Evolutionary conservation across 176 grass and related monocot species (phyloP).

Genomic region (Zea luxurians): DNA sequence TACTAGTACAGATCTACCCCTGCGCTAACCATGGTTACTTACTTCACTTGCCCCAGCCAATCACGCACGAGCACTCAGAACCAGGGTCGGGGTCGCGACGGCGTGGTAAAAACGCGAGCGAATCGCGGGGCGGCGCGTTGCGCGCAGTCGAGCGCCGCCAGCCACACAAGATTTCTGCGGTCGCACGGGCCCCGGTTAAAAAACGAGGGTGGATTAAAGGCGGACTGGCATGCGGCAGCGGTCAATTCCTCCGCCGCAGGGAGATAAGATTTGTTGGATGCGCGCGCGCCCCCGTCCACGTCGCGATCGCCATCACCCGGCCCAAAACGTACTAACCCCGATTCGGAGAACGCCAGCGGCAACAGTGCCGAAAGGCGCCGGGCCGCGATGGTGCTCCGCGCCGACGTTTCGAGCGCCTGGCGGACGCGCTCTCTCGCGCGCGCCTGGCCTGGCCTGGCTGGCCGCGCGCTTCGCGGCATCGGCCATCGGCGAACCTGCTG

Average conservation of each 20-base stretch:
- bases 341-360: slow-evolving; percentile 21
- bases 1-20: slow-evolving; percentile 6
- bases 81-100: too few relatives aligned
- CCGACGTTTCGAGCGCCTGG: slow-evolving; percentile 22
- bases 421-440: too few relatives aligned
- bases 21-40: slow-evolving; percentile 14
- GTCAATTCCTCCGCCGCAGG: slow-evolving; percentile 27
- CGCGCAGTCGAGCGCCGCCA: background rate
- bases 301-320: slow-evolving; percentile 20
- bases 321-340: slow-evolving; percentile 26
- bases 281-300: background rate
- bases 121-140: slow-evolving; percentile 10
- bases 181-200: slow-evolving; percentile 7
- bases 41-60: background rate
- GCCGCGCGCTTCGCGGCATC: background rate
- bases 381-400: background rate
- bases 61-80: background rate
- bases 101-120: slow-evolving; percentile 25
- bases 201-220: background rate
- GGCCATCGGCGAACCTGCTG: too few relatives aligned
- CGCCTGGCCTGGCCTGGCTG: too few relatives aligned
- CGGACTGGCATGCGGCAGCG: background rate
- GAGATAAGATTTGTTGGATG: slow-evolving; percentile 47
- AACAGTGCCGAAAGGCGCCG: slow-evolving; percentile 31
- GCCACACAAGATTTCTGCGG: background rate